phyloP scores from a whole-genome alignment of 495 filamentous ascomycete species.

The Hypoxylon fragiforme region DNA sequence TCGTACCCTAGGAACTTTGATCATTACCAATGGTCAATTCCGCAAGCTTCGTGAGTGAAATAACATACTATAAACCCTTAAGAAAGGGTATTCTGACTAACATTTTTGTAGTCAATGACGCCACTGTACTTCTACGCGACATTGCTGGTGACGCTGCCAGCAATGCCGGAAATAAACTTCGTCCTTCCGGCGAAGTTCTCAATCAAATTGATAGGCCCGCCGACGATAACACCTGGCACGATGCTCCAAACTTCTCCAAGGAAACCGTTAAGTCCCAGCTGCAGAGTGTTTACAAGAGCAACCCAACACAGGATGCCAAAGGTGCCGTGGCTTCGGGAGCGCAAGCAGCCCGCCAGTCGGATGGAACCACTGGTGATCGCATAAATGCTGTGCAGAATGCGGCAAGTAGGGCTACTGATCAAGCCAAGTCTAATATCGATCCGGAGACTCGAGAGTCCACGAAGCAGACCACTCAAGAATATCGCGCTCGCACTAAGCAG shows the following conservation, averaged over 20 bases:
- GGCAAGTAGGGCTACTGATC: constrained; percentile 53
- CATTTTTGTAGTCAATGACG: constrained; percentile 71
- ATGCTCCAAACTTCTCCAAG: constrained; percentile 76
- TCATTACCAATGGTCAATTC: constrained; percentile 97
- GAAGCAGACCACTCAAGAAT: constrained; percentile 42
- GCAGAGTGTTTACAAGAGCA: constrained; percentile 57
- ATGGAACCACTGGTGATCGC: constrained; percentile 58
- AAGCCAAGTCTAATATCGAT: constrained; percentile 49
- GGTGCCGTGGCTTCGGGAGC: constrained; percentile 42
- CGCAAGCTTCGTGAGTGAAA: constrained; percentile 82
- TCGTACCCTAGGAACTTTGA: constrained; percentile 80
- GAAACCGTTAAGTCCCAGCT: constrained; percentile 70
- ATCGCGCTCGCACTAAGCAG: constrained; percentile 62
- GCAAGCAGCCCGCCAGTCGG: constrained; percentile 47
- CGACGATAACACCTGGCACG: constrained; percentile 91
- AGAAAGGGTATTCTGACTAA: constrained; percentile 33
- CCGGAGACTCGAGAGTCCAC: constrained; percentile 52
- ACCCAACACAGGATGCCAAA: constrained; percentile 58
- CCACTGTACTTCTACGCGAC: constrained; percentile 78
- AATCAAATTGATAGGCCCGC: constrained; percentile 79
- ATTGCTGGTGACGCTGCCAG: constrained; percentile 87
- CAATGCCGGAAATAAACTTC: constrained; percentile 76
- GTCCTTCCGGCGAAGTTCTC: constrained; percentile 78
- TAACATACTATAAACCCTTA: neutral
- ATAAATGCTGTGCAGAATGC: constrained; percentile 51